phyloP scores from a whole-genome alignment of 2,329 filamentous ascomycete genomes.

The Emmonsiellopsis sp. region DNA sequence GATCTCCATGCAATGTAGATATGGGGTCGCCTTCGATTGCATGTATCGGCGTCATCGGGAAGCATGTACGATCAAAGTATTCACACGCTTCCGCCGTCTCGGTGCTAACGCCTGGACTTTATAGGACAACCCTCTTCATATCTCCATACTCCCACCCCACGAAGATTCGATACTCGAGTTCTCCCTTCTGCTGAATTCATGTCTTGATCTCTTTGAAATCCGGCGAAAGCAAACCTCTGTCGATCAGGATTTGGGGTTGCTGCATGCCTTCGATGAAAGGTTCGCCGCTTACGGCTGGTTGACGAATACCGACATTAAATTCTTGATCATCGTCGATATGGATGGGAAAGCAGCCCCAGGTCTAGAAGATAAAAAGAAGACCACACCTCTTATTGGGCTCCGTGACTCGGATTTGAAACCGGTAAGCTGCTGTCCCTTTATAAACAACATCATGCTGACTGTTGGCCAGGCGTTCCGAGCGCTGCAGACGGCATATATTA shows the following conservation, averaged over 20 bases:
- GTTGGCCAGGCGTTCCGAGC: conserved; percentile 69
- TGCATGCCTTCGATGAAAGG: conserved; percentile 89
- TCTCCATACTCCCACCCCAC: conserved; percentile 77
- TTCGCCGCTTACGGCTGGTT: conserved; percentile 92
- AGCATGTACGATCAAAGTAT: conserved; percentile 56
- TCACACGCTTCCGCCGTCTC: not conserved
- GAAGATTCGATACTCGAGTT: conserved; percentile 63
- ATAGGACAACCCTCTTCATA: conserved; percentile 93
- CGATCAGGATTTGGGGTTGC: conserved; percentile 79
- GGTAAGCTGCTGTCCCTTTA: conserved; percentile 38
- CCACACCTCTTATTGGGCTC: conserved; percentile 51
- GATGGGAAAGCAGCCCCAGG: conserved; percentile 34
- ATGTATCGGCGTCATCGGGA: conserved; percentile 87
- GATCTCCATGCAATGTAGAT: not conserved
- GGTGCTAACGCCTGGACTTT: conserved; percentile 6
- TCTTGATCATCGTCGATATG: conserved; percentile 87
- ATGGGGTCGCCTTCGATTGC: conserved; percentile 66
- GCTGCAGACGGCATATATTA: conserved; percentile 85
- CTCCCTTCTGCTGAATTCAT: conserved; percentile 81
- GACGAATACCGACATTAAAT: conserved; percentile 88
- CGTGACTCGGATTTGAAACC: conserved; percentile 81
- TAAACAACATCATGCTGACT: not conserved
- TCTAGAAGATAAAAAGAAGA: conserved; percentile 20
- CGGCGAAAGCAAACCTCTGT: conserved; percentile 63
- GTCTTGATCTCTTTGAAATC: conserved; percentile 87